Percentiles rank a stretch among this genome's conserved stretches.
Conservation (phyloP, 306 rosid species). For the Myrica gale region DNA sequence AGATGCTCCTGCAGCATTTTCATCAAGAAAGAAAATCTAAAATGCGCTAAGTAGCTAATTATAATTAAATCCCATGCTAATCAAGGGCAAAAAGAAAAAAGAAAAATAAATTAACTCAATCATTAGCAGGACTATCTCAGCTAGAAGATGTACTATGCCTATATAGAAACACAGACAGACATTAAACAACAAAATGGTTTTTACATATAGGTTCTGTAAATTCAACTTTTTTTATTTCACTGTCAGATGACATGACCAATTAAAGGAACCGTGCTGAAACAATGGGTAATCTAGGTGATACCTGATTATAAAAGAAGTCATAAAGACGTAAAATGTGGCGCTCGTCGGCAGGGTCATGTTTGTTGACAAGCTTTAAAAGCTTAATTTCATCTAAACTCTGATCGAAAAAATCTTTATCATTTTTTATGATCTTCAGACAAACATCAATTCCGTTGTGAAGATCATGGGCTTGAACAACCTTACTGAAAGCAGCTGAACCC, state of each 20-base stretch:
- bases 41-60: conserved; percentile 1
- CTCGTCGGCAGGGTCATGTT: conserved; percentile 78
- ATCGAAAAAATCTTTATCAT: conserved; percentile 94
- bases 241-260: not conserved
- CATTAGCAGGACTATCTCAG: conserved; percentile 11
- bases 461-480: conserved; percentile 94
- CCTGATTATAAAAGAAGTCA: conserved; percentile 96
- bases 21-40: conserved; percentile 10
- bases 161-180: not conserved
- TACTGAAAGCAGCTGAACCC: conserved; percentile 98
- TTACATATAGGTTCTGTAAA: not conserved
- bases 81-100: not conserved
- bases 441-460: conserved; percentile 78
- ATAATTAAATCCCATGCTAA: not conserved
- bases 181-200: not conserved
- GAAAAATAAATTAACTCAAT: not conserved
- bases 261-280: not conserved
- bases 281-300: conserved; percentile 11
- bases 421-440: conserved; percentile 96
- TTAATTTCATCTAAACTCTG: conserved; percentile 98
- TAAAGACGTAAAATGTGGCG: conserved; percentile 83
- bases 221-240: not conserved
- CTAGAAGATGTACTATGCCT: not conserved
- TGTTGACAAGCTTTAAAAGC: conserved; percentile 91
- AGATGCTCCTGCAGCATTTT: conserved; percentile 77